Evolutionary conservation across 768 basidiomycete species (phyloP).

Genomic region (Lentinus tigrinus): DNA sequence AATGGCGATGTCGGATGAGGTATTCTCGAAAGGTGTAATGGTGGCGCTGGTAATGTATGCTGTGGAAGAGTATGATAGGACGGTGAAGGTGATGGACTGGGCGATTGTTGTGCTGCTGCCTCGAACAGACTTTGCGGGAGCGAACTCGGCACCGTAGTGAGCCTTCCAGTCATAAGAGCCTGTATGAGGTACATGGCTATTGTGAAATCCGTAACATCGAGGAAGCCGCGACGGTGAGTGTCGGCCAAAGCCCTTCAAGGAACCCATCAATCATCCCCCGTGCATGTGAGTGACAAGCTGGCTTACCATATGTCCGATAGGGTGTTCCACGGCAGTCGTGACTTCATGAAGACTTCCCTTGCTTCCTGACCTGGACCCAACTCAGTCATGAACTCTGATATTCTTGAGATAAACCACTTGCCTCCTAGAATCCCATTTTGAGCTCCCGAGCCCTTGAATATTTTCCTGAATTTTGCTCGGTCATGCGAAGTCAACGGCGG

Average conservation of each 20-base stretch:
- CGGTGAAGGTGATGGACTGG: neutral
- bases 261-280: neutral
- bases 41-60: neutral
- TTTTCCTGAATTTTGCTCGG: slow-evolving; percentile 50
- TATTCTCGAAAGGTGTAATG: slow-evolving; percentile 1
- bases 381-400: neutral
- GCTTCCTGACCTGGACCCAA: slow-evolving; percentile 52
- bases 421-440: slow-evolving; percentile 55
- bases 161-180: slow-evolving; percentile 44
- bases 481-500: slow-evolving; percentile 52
- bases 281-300: too few species aligned
- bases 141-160: slow-evolving; percentile 36
- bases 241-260: slow-evolving; percentile 60
- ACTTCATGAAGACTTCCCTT: slow-evolving; percentile 61
- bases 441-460: slow-evolving; percentile 53
- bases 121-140: slow-evolving; percentile 49
- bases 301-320: slow-evolving; percentile 18
- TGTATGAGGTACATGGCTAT: slow-evolving; percentile 72
- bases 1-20: neutral
- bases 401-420: too few species aligned
- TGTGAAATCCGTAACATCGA: slow-evolving; percentile 68
- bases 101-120: slow-evolving; percentile 26
- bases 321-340: slow-evolving; percentile 37
- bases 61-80: neutral
- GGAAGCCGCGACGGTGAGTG: slow-evolving; percentile 52